These are phyloP conservation scores for Colletotrichum phormii DNA, from an alignment of 2,329 filamentous ascomycete genomes.

Conservation along the genomic window DNA sequence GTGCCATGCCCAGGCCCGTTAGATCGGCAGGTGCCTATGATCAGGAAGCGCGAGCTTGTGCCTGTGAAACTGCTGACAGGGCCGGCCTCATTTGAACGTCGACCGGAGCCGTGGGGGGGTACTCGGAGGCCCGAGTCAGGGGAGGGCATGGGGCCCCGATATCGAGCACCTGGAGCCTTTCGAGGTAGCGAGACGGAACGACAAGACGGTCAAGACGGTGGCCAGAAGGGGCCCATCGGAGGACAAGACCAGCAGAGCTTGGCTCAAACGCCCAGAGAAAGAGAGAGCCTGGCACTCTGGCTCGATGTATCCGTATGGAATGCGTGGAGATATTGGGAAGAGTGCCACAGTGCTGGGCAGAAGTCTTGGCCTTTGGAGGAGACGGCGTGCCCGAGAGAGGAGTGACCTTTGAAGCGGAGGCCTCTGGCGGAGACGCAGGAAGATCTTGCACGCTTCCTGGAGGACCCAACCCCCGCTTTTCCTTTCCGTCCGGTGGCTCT, in stretches of 20 bases:
- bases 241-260: neutral
- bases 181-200: conserved; percentile 16
- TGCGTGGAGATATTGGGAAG: neutral
- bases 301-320: too few species aligned
- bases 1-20: conserved; percentile 2
- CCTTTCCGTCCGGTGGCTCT: conserved; percentile 22
- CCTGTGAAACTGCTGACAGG: conserved; percentile 16
- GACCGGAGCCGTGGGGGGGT: conserved; percentile 27
- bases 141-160: neutral
- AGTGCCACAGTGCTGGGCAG: neutral
- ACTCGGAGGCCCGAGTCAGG: conserved; percentile 32
- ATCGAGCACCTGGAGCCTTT: neutral
- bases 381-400: conserved; percentile 28
- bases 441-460: conserved; percentile 28
- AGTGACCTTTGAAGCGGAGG: conserved; percentile 33
- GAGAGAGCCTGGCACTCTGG: too few species aligned
- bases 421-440: conserved; percentile 35
- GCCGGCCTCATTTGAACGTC: conserved; percentile 33
- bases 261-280: neutral
- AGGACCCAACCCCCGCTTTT: conserved; percentile 18
- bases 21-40: conserved; percentile 17
- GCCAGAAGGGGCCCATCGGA: neutral
- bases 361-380: conserved; percentile 9
- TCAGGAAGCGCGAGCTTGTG: neutral
- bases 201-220: conserved; percentile 33